Percentiles rank a stretch among this genome's conserved stretches.
These are phyloP conservation scores for Lepidopterella palustris DNA, from an alignment of 495 filamentous ascomycete genomes.

Conservation along the genomic window DNA sequence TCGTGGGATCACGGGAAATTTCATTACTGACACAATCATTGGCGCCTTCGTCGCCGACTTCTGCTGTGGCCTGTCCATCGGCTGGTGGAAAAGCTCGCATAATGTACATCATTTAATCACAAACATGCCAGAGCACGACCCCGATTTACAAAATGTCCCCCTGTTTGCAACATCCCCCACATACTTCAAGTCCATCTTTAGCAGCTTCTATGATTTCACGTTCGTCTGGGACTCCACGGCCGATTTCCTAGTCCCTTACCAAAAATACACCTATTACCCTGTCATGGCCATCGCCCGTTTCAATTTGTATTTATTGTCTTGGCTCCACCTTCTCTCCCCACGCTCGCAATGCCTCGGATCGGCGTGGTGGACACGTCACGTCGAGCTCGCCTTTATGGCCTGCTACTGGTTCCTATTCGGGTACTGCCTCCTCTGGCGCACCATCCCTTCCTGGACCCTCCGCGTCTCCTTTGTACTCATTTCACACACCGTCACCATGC, in stretches of 20 bases:
- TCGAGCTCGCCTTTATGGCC: constrained; percentile 40
- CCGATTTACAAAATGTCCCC: constrained; percentile 47
- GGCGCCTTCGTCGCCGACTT: constrained; percentile 46
- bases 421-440: constrained; percentile 41
- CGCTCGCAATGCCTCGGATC: constrained; percentile 34
- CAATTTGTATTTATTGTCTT: constrained; percentile 46
- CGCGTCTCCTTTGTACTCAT: constrained; percentile 44
- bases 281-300: constrained; percentile 48
- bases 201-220: constrained; percentile 43
- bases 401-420: constrained; percentile 45
- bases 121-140: constrained; percentile 47
- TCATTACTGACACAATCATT: constrained; percentile 42
- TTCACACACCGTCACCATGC: constrained; percentile 45
- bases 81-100: constrained; percentile 51
- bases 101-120: constrained; percentile 50
- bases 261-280: constrained; percentile 47
- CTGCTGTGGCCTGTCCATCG: constrained; percentile 45
- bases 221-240: constrained; percentile 42
- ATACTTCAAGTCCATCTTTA: constrained; percentile 42
- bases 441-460: constrained; percentile 40
- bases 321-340: constrained; percentile 40
- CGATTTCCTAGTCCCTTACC: constrained; percentile 39
- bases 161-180: constrained; percentile 45
- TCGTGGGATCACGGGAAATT: constrained; percentile 44
- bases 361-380: constrained; percentile 44